Base-by-base conservation (phyloP, 352 stramenopile species). In the Phytophthora megakarya region DNA sequence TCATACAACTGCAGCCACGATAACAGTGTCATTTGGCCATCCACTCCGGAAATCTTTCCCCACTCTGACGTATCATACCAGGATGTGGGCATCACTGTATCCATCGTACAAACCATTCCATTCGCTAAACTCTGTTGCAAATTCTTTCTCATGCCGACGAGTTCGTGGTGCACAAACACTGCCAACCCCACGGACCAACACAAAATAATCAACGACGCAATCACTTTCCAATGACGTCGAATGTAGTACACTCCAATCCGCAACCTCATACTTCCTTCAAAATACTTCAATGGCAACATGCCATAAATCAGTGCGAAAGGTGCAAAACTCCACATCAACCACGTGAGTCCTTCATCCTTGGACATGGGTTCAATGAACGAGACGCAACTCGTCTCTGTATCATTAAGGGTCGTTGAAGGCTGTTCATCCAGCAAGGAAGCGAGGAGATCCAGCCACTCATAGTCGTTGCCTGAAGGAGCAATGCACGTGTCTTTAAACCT, bases 191-290 rank as follows among this genome's bases (percentile, higher is more conserved):
- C 69, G 0, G 76, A 78, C 81, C 83, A 94, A 42, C 87, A 74
- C 33, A 91, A 43, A 23, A 91, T 55, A 52, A 94, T 89, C 15
- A 88, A 22, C 18, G 81, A 78, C 0, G 78, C 79, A 50, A 91
- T 82, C 5, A 78, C 61, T 49, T 94, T 94, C 86, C 86, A 94
- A 43, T 80, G 75, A 0, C 83, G 73, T 23, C 86, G 86, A 23
- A 90, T 79, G 51, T 86, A 90, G 40, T 93, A 93, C 19, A 93
- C 78, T 12, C 76, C 80, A 49, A 90, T 88, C 16, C 84, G 65
- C 10, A 93, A 58, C 13, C 78, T 69, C 78, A 90, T 88, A 25
- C 70, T 86, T 21, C 70, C 70, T 65, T 89, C 81, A 63, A 89
- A 78, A 37, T 83, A 90, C 45, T 89, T 86, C 25, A 92, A 62